Base-by-base conservation (phyloP, 2,329 filamentous ascomycete species). In the Dendryphion nanum region DNA sequence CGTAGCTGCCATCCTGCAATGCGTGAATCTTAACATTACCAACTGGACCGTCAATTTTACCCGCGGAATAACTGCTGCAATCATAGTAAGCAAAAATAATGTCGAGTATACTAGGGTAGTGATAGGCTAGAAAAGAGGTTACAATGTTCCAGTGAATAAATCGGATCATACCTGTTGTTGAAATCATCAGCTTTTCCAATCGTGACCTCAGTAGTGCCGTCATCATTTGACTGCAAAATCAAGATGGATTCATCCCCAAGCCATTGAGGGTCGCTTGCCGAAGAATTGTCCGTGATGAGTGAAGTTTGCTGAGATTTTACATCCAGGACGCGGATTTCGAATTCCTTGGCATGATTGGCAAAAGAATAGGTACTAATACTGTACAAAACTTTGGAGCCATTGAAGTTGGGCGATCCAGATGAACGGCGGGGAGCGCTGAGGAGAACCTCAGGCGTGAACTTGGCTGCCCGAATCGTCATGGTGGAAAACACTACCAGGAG, bases 311-410 rank as follows among this genome's bases (percentile, higher is more conserved):
- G 83, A 6, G 77, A 79, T 31, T 76, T 69, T 41, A 89, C 74
- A 50, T 91, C 81, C 28, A 95, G 69, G 18, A 91, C 64, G 14
- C 83, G 79, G 50, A 85, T 82, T 68, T 89, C 83, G 42, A 72
- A 75, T 4, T 75, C 78, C 59, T 83, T 85, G 32, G 75, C 74
- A 59, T 94, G 88, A 1, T 79, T 75, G 26, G 85, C 74, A 64
- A 95, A 95, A 4, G 82, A 90, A 64, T 95, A 95, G 2, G 83
- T 81, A 1, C 85, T 86, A 13, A 82, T 78, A 29, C 80, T 81
- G 57, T 83, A 89, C 18, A 89, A 66, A 32, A 83, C 73, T 41
- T 78, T 72, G 37, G 77, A 79, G 30, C 83, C 85, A 36, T 77
- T 72, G 24, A 73, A 63, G 61, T 89, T 91, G n/a, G 86, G 86